These are phyloP conservation scores for Nicotiana otophora DNA, from an alignment of 257 asterid species.

Conservation along the genomic window DNA sequence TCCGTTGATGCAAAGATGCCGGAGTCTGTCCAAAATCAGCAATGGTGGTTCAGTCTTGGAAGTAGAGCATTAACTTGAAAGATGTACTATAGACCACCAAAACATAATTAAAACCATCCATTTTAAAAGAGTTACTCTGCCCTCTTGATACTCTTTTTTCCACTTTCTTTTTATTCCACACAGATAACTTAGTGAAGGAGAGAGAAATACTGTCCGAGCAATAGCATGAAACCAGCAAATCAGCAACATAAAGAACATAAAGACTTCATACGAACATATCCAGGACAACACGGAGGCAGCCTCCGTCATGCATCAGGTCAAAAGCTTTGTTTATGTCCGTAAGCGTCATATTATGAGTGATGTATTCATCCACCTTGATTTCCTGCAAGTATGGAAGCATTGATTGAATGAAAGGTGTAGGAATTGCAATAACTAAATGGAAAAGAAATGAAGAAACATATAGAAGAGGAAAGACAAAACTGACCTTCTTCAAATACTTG, in stretches of 20 bases:
- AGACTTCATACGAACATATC: conserved; percentile 31
- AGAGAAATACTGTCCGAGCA: not conserved
- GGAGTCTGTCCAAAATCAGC: not conserved
- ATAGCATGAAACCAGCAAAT: not conserved
- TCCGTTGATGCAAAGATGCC: not conserved
- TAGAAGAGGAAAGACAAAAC: not conserved
- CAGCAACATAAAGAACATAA: not conserved
- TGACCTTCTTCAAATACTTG: conserved; percentile 79
- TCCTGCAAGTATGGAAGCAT: conserved; percentile 40
- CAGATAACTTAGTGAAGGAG: not conserved
- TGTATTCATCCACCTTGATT: conserved; percentile 95
- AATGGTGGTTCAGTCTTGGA: not conserved
- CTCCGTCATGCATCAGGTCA: conserved; percentile 87
- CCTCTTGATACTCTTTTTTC: not conserved
- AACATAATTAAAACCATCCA: not conserved
- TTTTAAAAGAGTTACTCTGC: not conserved
- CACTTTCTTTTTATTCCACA: not conserved
- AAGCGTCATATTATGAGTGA: conserved; percentile 74
- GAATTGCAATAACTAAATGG: not conserved
- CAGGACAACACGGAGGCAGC: conserved; percentile 87
- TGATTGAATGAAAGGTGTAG: not conserved
- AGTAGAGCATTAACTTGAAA: not conserved
- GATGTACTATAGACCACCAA: not conserved
- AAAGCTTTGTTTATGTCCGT: conserved; percentile 74
- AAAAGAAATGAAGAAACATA: not conserved